Evolutionary conservation across 257 asterid species (phyloP).

Genomic region (Solanum peruvianum): DNA sequence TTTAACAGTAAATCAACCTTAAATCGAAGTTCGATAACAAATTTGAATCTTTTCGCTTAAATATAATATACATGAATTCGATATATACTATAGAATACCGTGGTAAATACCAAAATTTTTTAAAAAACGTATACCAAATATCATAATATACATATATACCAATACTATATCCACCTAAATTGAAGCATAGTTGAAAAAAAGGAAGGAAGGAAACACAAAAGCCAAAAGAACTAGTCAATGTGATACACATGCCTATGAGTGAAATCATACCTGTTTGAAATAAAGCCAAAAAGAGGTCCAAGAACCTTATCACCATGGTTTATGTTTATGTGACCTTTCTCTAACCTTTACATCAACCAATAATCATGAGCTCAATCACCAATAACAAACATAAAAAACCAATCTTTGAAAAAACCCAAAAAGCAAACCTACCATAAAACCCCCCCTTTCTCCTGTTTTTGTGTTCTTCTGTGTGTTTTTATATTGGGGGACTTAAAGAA

Average conservation of each 20-base stretch:
- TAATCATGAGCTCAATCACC: not conserved
- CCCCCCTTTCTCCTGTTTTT: not conserved
- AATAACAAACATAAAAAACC: not conserved
- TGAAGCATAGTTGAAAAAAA: not conserved
- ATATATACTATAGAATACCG: too few relatives aligned
- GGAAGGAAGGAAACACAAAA: not conserved
- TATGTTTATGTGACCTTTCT: not conserved
- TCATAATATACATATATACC: not conserved
- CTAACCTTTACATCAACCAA: not conserved
- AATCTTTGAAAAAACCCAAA: conserved; percentile 17
- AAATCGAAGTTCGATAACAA: too few relatives aligned
- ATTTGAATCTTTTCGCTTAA: too few relatives aligned
- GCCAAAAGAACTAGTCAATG: not conserved
- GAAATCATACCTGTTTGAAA: not conserved
- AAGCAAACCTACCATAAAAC: conserved; percentile 11
- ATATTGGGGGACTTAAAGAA: not conserved
- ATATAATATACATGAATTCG: too few relatives aligned
- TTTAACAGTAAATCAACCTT: too few relatives aligned
- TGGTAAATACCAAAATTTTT: too few relatives aligned
- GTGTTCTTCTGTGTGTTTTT: not conserved
- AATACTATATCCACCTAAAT: not conserved
- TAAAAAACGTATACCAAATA: too few relatives aligned
- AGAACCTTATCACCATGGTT: not conserved
- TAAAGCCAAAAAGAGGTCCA: not conserved
- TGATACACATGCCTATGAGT: not conserved